These are phyloP conservation scores for Botryotinia convoluta DNA, from an alignment of 2,329 filamentous ascomycete genomes.

Conservation along the genomic window DNA sequence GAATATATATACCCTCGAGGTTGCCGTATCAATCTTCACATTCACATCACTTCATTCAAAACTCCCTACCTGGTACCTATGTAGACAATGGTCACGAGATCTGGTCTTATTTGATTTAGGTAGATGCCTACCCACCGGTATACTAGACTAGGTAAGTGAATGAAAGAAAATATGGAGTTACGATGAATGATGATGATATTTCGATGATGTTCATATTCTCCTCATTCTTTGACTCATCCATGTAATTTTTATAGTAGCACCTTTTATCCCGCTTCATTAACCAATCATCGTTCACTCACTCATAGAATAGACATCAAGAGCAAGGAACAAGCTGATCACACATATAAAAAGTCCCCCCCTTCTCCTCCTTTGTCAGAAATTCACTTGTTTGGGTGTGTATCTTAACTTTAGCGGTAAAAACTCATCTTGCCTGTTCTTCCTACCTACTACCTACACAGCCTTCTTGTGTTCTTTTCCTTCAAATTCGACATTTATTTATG, in stretches of 20 bases:
- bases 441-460: neutral
- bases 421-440: neutral
- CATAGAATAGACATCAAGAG: neutral
- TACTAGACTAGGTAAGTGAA: neutral
- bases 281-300: neutral
- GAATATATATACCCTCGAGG: neutral
- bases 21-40: neutral
- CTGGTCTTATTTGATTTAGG: too few species aligned
- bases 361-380: conserved; percentile 6
- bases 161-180: neutral
- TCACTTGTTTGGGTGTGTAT: neutral
- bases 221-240: neutral
- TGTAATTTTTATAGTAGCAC: neutral
- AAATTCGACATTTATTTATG: too few species aligned
- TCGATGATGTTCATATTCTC: neutral
- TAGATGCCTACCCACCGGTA: neutral
- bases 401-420: conserved; percentile 3
- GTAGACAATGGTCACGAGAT: neutral
- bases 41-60: neutral
- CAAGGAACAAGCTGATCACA: conserved; percentile 10
- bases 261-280: neutral
- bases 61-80: neutral
- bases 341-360: conserved; percentile 9
- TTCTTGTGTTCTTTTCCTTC: too few species aligned
- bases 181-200: neutral